Evolutionary conservation across 495 filamentous ascomycete species (phyloP), one percentile per base, ranked within the genome.

Genomic region (Annulohypoxylon bovei): DNA sequence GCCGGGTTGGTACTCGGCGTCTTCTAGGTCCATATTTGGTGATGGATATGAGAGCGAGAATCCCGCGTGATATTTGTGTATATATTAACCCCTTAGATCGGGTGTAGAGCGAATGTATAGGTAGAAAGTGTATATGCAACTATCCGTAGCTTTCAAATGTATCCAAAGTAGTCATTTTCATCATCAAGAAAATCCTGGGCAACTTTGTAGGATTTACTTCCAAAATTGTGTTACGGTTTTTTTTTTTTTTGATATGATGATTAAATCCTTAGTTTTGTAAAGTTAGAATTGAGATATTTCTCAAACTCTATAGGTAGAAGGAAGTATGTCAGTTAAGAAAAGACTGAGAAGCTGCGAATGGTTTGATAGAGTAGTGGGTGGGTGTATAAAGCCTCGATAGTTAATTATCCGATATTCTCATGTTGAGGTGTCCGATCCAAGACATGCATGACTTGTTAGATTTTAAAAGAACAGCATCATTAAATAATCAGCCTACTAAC

Each of bases 41-140:
- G 18, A 6, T 39, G 37, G 0, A 28, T 25, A 20, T 1, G 14
- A 1, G 33, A 0, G 4, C 9, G 53, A 6, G 35, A 16, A 7
- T 18, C 5, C 22, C 14, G 9, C 4, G 16, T 11, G 35, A 8
- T 27, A 12, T 42, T 39, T 33, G 18, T 42, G 8, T 39, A 6
- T 57, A 11, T 4, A 42, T 28, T 16, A 16, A 27, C 25, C 30
- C 28, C 20, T 33, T 46, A 16, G 11, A 33, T 16, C 18, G 16
- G 9, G 8, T 39, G 16, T 33, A 46, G 11, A 27, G 28, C 23
- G 3, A 30, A 28, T 56, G 61, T 32, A 47, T 50, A 25, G 40
- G 39, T n/a, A n/a, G n/a, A n/a, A 56, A 6, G 39, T 18, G 35
- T 59, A 33, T 67, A 72, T 72, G 65, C 65, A 72, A 56, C 55